Evolutionary conservation across 352 stramenopile genomes (phyloP), one percentile per base, ranked within the genome.

Genomic region (Aphanomyces astaci): DNA sequence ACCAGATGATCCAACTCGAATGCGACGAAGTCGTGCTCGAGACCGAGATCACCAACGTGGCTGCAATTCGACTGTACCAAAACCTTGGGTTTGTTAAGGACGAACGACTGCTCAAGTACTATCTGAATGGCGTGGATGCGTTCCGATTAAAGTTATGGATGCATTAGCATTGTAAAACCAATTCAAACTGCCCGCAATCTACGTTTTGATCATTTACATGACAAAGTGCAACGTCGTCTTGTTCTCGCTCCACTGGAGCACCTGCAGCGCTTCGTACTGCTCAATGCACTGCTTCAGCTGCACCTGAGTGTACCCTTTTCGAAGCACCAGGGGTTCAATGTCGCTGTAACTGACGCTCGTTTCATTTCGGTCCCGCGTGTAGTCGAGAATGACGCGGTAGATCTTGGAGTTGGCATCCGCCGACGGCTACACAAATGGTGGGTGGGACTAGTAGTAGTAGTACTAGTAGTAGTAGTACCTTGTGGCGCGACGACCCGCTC

Each of bases 261-360:
- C 81, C 30, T 96, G 84, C n/a, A 96, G 72, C 11, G 70, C 60
- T 65, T 97, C 79, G 77, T 99, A 99, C 69, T 97, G 94, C 70
- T 98, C 83, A 73, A 99, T 84, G 67, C 92, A 98, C 10, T 87
- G 79, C 66, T 96, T 77, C 24, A 99, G 79, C 78, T 99, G 96
- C 75, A 98, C 91, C 43, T 84, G 77, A 9, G 94, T 98, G 77
- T 98, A 99, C 31, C 96, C 96, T 73, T 98, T 98, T 56, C 94
- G 89, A 27, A 99, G 73, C 54, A 98, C 89, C 64, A 98, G 96
- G 17, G 94, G 94, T 71, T 98, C 95, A 51, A 95, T 75, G 17
- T 92, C 93, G 73, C 78, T 93, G 87, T 86, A 96, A 28, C 76
- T 86, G 74, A 88, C 92, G 56, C 76, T 81, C 69, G 69, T 87